Percentiles rank a stretch among this genome's conserved stretches.
phyloP scores from a whole-genome alignment of 164 flowering plant species.

The Stephania yunnanensis region DNA sequence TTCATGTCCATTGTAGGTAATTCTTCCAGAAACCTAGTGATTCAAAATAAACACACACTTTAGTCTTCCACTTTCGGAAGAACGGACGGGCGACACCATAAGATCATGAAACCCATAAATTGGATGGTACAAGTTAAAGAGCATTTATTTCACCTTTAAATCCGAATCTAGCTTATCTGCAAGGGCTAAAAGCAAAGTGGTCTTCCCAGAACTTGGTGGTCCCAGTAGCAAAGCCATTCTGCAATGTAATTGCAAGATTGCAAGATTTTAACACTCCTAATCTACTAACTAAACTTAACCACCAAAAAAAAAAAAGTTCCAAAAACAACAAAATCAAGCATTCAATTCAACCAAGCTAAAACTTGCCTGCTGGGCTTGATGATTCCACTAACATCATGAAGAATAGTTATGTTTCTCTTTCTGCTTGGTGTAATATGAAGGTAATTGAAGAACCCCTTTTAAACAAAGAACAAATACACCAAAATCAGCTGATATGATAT shows the following conservation, averaged over 20 bases:
- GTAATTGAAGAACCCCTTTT: slow-evolving; percentile 40
- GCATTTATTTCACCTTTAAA: slow-evolving; percentile 23
- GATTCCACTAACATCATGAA: slow-evolving; percentile 55
- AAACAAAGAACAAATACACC: background rate
- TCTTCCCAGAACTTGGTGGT: slow-evolving; percentile 52
- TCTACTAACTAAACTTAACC: background rate
- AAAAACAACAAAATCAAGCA: background rate
- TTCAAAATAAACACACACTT: background rate
- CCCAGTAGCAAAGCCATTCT: slow-evolving; percentile 39
- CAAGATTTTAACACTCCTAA: no score
- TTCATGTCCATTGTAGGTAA: slow-evolving; percentile 68
- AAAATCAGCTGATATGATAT: background rate
- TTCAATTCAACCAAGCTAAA: background rate
- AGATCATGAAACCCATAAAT: no score
- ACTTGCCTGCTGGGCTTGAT: slow-evolving; percentile 50
- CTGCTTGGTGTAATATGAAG: slow-evolving; percentile 50
- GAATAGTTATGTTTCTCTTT: slow-evolving; percentile 41
- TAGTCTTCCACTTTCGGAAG: background rate
- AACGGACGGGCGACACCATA: background rate
- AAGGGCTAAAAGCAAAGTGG: slow-evolving; percentile 42
- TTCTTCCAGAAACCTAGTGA: slow-evolving; percentile 42
- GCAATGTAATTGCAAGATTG: background rate
- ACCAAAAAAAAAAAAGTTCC: background rate
- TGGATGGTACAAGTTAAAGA: background rate
- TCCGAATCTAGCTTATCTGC: slow-evolving; percentile 39